phyloP scores from a whole-genome alignment of 2,329 filamentous ascomycete genomes.

The Cladosporium sphaerospermum region DNA sequence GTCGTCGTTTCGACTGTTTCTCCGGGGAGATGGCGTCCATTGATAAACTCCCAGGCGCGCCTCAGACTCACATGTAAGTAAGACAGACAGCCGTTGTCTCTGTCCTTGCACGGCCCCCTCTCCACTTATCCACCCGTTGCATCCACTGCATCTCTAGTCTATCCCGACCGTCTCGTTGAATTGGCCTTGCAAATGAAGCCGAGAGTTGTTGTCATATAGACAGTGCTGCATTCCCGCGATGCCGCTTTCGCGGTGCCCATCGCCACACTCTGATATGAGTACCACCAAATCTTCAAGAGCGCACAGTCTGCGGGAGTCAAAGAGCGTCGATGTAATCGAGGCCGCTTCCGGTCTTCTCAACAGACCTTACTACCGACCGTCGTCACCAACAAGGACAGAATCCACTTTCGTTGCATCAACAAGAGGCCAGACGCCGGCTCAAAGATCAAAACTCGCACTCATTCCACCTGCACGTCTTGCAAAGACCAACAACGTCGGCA shows the following conservation, averaged over 20 bases:
- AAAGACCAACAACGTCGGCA: neutral
- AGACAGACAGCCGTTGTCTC: neutral
- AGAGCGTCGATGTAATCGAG: conserved; percentile 5
- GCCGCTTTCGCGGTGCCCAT: neutral
- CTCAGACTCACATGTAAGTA: too few relatives aligned
- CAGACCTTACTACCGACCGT: neutral
- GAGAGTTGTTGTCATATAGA: neutral
- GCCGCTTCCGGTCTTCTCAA: conserved; percentile 3
- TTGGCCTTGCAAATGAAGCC: conserved; percentile 1
- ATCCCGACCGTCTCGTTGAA: neutral
- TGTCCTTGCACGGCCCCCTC: neutral
- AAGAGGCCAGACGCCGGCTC: neutral
- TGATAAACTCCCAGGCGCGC: neutral
- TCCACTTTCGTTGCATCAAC: neutral
- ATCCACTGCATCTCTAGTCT: neutral
- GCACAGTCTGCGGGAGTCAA: conserved; percentile 2
- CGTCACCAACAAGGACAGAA: conserved; percentile 2
- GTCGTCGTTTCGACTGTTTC: neutral
- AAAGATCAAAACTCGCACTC: conserved; percentile 1
- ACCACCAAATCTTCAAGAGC: neutral
- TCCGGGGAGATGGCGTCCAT: neutral
- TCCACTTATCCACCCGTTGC: conserved; percentile 5
- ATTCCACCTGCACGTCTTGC: neutral
- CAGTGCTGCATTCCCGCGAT: neutral
- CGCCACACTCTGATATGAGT: conserved; percentile 1